A percentile compares a stretch with the other conserved stretches of the same genome.
Evolutionary conservation across 495 filamentous ascomycete genomes (phyloP).

Genomic region (Bathelium albidoporum): DNA sequence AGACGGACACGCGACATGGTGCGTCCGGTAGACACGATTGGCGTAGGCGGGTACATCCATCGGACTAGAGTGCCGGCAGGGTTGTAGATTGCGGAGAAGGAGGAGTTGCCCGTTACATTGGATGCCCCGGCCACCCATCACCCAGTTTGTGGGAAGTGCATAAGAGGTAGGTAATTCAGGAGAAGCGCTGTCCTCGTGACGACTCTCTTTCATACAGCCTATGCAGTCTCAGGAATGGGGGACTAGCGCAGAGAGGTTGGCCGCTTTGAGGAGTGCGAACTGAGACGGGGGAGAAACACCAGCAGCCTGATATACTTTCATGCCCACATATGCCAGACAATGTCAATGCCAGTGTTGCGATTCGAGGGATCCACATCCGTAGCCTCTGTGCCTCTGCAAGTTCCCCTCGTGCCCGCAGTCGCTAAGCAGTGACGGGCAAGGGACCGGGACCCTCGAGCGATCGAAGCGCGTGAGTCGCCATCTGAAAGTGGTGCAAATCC

Average conservation of each 20-base stretch:
- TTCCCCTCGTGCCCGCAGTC: constrained; percentile 5
- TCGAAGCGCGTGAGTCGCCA: constrained; percentile 3
- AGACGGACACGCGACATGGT: not conserved
- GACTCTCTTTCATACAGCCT: not conserved
- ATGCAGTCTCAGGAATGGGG: not conserved
- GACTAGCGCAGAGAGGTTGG: not conserved
- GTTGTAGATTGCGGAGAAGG: constrained; percentile 1
- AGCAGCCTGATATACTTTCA: constrained; percentile 4
- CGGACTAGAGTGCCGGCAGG: not conserved
- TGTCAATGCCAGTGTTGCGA: not conserved
- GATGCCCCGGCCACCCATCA: not conserved
- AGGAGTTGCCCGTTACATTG: not conserved
- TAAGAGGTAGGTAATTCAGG: not conserved
- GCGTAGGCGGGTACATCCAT: not conserved
- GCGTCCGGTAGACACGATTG: not conserved
- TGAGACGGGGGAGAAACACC: not conserved
- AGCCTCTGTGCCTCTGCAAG: constrained; percentile 1
- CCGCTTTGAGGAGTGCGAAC: not conserved
- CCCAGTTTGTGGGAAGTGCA: not conserved
- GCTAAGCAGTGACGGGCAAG: constrained; percentile 3
- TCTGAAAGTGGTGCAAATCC: constrained; percentile 3
- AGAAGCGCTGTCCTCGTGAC: constrained; percentile 3
- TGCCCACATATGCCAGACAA: constrained; percentile 5
- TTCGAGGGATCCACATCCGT: not conserved
- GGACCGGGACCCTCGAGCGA: not conserved